These are phyloP conservation scores for Pisolithus tinctorius DNA, from an alignment of 768 basidiomycete genomes.

Conservation along the genomic window DNA sequence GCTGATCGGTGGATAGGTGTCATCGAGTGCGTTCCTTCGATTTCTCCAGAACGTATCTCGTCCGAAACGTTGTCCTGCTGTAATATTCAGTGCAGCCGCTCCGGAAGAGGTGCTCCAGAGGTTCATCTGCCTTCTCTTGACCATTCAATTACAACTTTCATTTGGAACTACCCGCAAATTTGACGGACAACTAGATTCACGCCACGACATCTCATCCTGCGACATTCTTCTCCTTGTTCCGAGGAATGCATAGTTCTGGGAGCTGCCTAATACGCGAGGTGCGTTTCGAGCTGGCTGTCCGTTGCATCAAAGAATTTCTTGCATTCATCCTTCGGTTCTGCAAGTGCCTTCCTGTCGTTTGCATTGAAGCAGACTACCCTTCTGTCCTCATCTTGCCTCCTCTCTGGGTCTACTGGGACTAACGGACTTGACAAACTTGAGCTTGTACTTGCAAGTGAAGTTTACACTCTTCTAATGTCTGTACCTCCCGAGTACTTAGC, in stretches of 20 bases:
- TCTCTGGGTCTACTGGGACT: conserved; percentile 1
- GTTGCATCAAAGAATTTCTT: neutral
- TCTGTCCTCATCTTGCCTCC: conserved; percentile 9
- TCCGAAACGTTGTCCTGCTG: neutral
- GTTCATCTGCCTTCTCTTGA: conserved; percentile 34
- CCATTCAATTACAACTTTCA: conserved; percentile 11
- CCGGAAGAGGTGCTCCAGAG: conserved; percentile 34
- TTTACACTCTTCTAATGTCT: conserved; percentile 46
- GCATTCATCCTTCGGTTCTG: conserved; percentile 2
- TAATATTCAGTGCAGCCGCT: conserved; percentile 32
- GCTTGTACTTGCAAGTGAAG: conserved; percentile 10
- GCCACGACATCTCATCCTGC: conserved; percentile 23
- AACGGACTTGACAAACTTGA: conserved; percentile 3
- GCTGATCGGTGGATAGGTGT: conserved; percentile 63
- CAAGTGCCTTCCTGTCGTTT: conserved; percentile 42
- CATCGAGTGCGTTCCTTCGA: conserved; percentile 48
- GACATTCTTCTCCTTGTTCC: conserved; percentile 25
- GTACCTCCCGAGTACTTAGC: conserved; percentile 63
- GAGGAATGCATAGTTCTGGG: conserved; percentile 68
- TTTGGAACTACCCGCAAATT: conserved; percentile 3
- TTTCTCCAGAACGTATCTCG: neutral
- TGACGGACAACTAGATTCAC: conserved; percentile 12
- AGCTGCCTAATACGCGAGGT: conserved; percentile 57
- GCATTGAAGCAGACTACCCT: conserved; percentile 19
- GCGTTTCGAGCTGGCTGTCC: conserved; percentile 11